These are phyloP conservation scores for Trichoderma reesei DNA, from an alignment of 495 filamentous ascomycete genomes.

Conservation along the genomic window DNA sequence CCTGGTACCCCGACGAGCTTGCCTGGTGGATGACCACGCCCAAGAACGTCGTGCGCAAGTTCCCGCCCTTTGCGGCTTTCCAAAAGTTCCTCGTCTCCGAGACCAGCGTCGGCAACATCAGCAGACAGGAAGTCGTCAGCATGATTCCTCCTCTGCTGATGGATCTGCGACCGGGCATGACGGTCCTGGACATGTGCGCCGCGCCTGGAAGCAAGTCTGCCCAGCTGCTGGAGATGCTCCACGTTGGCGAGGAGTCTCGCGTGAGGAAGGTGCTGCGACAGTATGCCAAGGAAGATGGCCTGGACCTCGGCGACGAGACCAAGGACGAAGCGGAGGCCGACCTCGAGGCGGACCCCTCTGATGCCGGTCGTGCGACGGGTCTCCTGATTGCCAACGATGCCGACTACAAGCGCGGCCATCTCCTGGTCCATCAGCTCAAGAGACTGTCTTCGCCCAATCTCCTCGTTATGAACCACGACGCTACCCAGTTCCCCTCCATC, in stretches of 20 bases:
- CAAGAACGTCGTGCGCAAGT: conserved; percentile 84
- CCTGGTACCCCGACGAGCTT: conserved; percentile 87
- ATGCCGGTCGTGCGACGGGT: conserved; percentile 81
- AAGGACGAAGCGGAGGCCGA: conserved; percentile 37
- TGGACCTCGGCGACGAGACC: conserved; percentile 38
- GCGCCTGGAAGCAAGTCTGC: conserved; percentile 94
- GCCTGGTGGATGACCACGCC: conserved; percentile 96
- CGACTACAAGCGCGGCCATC: conserved; percentile 90
- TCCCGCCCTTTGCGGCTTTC: conserved; percentile 85
- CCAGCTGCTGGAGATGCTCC: conserved; percentile 89
- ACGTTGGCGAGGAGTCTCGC: conserved; percentile 78
- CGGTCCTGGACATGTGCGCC: conserved; percentile 88
- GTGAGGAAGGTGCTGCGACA: conserved; percentile 50
- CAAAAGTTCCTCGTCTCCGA: conserved; percentile 98
- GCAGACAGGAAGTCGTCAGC: conserved; percentile 89
- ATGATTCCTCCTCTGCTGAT: conserved; percentile 97
- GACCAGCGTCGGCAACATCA: conserved; percentile 94
- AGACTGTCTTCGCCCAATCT: conserved; percentile 91
- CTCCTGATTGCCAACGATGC: conserved; percentile 90
- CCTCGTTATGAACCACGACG: conserved; percentile 96
- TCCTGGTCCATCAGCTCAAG: conserved; percentile 96
- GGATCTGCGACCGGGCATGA: conserved; percentile 83
- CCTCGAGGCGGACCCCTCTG: conserved; percentile 48
- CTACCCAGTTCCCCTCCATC: conserved; percentile 88
- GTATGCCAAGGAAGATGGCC: conserved; percentile 43